A percentile compares a stretch with the other conserved stretches of the same genome.
Evolutionary conservation across 106 monocot species (phyloP).

Genomic region (Alisma plantagoaquatica): DNA sequence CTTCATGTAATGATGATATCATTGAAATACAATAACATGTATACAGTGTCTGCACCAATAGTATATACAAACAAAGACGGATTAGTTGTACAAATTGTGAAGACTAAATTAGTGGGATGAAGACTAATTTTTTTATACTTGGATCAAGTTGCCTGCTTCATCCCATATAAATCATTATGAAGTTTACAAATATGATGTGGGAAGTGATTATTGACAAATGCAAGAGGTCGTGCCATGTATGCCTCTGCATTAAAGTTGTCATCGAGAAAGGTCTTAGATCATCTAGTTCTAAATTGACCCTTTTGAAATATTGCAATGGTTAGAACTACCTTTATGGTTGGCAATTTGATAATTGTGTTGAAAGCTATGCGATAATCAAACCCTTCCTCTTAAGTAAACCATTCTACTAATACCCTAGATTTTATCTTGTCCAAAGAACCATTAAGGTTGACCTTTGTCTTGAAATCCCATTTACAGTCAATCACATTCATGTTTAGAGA

Average conservation of each 20-base stretch:
- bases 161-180: neutral
- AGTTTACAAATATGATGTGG: neutral
- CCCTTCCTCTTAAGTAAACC: neutral
- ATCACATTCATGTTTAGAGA: neutral
- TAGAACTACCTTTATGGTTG: neutral
- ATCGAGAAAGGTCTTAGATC: neutral
- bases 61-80: neutral
- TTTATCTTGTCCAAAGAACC: neutral
- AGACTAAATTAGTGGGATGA: neutral
- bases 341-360: neutral
- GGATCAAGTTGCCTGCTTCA: neutral
- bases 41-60: too few relatives aligned
- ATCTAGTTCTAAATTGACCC: neutral
- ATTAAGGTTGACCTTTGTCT: neutral
- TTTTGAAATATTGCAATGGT: neutral
- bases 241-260: neutral
- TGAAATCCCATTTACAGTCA: neutral
- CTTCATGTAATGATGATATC: too few relatives aligned
- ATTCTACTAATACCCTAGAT: neutral
- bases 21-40: too few relatives aligned
- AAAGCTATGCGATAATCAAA: neutral
- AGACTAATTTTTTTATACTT: neutral
- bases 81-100: neutral
- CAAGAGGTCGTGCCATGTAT: neutral
- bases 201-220: neutral